Conservation (phyloP, 1,284 basidiomycete species). For the Ceratobasidium sp. region DNA sequence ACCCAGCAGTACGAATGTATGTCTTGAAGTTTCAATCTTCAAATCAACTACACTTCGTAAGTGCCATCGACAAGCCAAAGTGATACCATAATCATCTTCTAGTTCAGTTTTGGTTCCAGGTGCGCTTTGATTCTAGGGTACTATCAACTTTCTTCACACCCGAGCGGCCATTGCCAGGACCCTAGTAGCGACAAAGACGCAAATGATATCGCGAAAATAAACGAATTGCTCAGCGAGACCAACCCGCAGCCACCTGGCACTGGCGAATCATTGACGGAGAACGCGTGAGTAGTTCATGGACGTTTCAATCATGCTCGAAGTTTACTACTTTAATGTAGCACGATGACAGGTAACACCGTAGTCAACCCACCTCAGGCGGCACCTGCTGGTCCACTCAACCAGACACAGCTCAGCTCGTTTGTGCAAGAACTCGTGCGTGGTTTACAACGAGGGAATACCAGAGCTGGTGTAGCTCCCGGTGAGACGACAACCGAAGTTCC, state of each 20-base stretch:
- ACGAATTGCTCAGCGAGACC: conserved; percentile 31
- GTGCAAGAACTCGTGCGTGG: conserved; percentile 33
- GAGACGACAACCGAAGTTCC: neutral
- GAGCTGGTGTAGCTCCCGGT: conserved; percentile 35
- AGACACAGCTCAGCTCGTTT: conserved; percentile 27
- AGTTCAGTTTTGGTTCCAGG: conserved; percentile 85
- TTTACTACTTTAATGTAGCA: conserved; percentile 12
- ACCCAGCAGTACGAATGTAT: conserved; percentile 72
- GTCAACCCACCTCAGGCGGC: neutral
- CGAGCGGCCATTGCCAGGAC: conserved; percentile 17
- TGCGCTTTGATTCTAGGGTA: conserved; percentile 52
- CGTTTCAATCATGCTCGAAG: neutral
- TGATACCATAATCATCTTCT: conserved; percentile 15
- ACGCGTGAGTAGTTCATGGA: conserved; percentile 2
- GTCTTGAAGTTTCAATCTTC: conserved; percentile 86
- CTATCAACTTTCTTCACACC: neutral
- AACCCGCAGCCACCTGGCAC: conserved; percentile 23
- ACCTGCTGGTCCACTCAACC: conserved; percentile 36
- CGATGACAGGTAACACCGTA: neutral
- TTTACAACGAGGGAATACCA: conserved; percentile 1
- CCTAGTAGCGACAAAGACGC: conserved; percentile 35
- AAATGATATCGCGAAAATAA: conserved; percentile 44
- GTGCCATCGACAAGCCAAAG: conserved; percentile 54
- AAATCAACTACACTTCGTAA: conserved; percentile 81
- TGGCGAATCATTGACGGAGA: neutral